phyloP scores from a whole-genome alignment of 192 early-diverging fungal genomes.

The Oehlia diaphana region DNA sequence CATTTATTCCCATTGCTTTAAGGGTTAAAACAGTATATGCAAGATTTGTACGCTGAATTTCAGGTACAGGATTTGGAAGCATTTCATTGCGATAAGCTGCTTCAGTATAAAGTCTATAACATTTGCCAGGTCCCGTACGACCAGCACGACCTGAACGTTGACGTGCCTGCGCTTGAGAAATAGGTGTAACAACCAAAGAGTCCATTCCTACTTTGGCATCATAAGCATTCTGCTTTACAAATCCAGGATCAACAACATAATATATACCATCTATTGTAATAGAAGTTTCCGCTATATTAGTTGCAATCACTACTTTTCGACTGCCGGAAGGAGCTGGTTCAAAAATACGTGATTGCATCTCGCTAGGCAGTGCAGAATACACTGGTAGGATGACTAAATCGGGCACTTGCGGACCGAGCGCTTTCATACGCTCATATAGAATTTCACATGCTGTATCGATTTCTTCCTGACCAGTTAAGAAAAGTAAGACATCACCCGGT shows the following conservation, averaged over 20 bases:
- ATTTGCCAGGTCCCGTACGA: slow-evolving; percentile 93
- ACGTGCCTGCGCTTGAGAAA: slow-evolving; percentile 91
- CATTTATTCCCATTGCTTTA: slow-evolving; percentile 93
- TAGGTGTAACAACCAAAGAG: slow-evolving; percentile 84
- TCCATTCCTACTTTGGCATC: slow-evolving; percentile 98
- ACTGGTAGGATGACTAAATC: slow-evolving; percentile 89
- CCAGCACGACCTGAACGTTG: slow-evolving; percentile 98
- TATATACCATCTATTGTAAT: slow-evolving; percentile 97
- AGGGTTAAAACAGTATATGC: slow-evolving; percentile 88
- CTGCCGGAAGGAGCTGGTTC: slow-evolving; percentile 80
- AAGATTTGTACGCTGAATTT: slow-evolving; percentile 97
- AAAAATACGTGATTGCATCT: slow-evolving; percentile 96
- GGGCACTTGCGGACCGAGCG: slow-evolving; percentile 65
- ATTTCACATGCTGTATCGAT: slow-evolving; percentile 84
- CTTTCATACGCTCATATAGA: slow-evolving; percentile 70
- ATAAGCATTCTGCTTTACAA: slow-evolving; percentile 95
- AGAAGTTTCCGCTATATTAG: slow-evolving; percentile 98
- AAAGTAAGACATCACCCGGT: slow-evolving; percentile 90
- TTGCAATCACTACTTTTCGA: slow-evolving; percentile 93
- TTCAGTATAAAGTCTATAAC: slow-evolving; percentile 93
- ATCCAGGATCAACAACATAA: slow-evolving; percentile 96
- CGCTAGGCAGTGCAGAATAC: slow-evolving; percentile 91
- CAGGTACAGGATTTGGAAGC: slow-evolving; percentile 91
- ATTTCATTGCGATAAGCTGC: slow-evolving; percentile 93
- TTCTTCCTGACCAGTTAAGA: slow-evolving; percentile 98